Evolutionary conservation across 108 stramenopile genomes (phyloP).

Genomic region (Nitzschia sp.): DNA sequence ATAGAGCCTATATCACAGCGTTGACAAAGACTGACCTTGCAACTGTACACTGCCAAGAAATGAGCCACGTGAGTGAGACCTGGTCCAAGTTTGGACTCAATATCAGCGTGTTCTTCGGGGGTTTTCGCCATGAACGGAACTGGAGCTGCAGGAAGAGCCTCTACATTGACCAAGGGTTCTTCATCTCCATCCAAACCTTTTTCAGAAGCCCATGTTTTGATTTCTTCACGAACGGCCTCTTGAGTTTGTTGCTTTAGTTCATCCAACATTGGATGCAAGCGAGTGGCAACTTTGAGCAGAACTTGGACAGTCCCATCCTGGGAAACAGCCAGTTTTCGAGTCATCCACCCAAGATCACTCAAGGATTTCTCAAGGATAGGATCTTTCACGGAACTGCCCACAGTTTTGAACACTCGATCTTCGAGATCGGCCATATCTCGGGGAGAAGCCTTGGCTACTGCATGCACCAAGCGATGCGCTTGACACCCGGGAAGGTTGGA

Average conservation of each 20-base stretch:
- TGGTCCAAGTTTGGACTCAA: constrained; percentile 47
- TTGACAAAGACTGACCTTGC: constrained; percentile 40
- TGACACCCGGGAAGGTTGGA: too few species aligned
- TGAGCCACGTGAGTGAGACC: constrained; percentile 71
- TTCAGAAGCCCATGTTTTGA: constrained; percentile 18
- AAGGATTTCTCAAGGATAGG: constrained; percentile 41
- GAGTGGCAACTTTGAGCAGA: constrained; percentile 53
- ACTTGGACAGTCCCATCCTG: constrained; percentile 45
- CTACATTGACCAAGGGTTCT: constrained; percentile 30
- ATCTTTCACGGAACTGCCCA: constrained; percentile 43
- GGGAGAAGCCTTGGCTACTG: constrained; percentile 31
- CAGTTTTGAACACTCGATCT: constrained; percentile 33
- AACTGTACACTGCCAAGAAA: constrained; percentile 85
- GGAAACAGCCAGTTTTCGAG: constrained; percentile 28
- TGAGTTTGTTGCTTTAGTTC: constrained; percentile 44
- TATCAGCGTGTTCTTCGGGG: constrained; percentile 38
- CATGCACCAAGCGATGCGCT: constrained; percentile 7
- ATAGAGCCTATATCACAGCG: neutral
- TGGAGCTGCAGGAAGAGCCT: constrained; percentile 33
- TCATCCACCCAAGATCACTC: constrained; percentile 47
- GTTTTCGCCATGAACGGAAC: constrained; percentile 29
- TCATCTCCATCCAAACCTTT: constrained; percentile 6
- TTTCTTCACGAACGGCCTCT: constrained; percentile 40
- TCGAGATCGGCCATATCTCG: constrained; percentile 55
- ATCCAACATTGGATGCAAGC: constrained; percentile 64